Conservation (phyloP, 805 yeast genomes). For the Yarrowia osloensis region DNA sequence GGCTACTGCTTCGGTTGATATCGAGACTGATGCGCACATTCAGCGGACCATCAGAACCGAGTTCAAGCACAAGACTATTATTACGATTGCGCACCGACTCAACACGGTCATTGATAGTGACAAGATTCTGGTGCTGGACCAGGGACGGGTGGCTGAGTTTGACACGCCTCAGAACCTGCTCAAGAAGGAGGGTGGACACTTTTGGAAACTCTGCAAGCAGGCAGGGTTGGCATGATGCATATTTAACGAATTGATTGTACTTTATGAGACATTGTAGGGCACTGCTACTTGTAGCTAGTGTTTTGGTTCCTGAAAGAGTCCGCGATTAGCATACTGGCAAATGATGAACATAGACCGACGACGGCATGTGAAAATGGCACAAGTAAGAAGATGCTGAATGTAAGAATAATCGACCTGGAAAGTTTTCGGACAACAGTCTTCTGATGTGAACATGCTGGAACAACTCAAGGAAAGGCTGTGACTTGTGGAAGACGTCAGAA, state of each 20-base stretch:
- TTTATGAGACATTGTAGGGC: no score
- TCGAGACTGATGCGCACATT: conserved; percentile 71
- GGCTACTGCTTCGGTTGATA: conserved; percentile 79
- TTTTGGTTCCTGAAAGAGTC: no score
- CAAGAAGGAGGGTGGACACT: conserved; percentile 64
- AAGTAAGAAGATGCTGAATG: no score
- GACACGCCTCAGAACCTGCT: conserved; percentile 68
- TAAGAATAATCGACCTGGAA: no score
- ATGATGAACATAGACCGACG: no score
- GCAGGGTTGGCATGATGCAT: conserved; percentile 57
- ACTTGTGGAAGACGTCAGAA: no score
- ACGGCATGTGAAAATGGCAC: no score
- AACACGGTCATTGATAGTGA: conserved; percentile 82
- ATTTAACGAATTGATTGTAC: neutral
- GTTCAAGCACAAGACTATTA: conserved; percentile 68
- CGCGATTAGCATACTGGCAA: no score
- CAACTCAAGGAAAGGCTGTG: no score
- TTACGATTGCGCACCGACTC: conserved; percentile 82
- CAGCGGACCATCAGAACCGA: conserved; percentile 72
- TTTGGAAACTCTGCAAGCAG: conserved; percentile 77
- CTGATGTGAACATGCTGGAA: no score
- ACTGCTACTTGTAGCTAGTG: no score
- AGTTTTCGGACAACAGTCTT: no score
- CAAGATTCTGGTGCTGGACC: conserved; percentile 66
- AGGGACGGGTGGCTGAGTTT: conserved; percentile 70